Conservation (phyloP, 1,139 yeast genomes). For the Diutina rugosa region DNA sequence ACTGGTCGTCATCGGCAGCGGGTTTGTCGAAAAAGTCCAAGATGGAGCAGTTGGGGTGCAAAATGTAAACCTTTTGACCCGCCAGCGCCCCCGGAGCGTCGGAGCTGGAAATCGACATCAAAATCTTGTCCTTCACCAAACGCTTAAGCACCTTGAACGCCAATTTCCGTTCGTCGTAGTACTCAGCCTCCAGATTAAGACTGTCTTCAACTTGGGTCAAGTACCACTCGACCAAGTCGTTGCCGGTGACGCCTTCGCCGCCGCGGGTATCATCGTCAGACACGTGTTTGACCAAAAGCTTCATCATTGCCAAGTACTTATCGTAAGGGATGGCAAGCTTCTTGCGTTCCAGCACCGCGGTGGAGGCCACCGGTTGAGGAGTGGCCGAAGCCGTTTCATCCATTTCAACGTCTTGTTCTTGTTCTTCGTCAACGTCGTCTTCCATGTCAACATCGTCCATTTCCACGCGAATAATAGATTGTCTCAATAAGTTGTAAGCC, state of each 20-base stretch:
- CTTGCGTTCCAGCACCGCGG: constrained; percentile 4
- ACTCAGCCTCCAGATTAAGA: constrained; percentile 57
- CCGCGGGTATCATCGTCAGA: constrained; percentile 39
- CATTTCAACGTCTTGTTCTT: constrained; percentile 9
- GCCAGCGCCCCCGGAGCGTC: constrained; percentile 18
- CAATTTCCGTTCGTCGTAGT: constrained; percentile 55
- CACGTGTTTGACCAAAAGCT: constrained; percentile 60
- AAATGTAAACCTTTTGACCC: constrained; percentile 39
- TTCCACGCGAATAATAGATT: constrained; percentile 88
- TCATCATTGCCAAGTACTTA: constrained; percentile 76
- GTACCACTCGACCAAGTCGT: constrained; percentile 69
- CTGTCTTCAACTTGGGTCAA: constrained; percentile 64
- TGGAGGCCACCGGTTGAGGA: constrained; percentile 6
- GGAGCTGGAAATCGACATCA: constrained; percentile 66
- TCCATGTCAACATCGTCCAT: constrained; percentile 86
- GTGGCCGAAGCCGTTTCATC: constrained; percentile 6
- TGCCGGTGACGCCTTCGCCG: constrained; percentile 62
- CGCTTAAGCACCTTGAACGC: constrained; percentile 74
- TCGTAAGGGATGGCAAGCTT: constrained; percentile 61
- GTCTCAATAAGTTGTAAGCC: constrained; percentile 82
- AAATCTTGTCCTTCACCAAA: constrained; percentile 73
- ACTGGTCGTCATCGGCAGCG: background rate
- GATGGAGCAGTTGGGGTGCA: constrained; percentile 85
- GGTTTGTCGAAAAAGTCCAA: constrained; percentile 40
- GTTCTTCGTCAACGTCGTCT: constrained; percentile 34